These are phyloP conservation scores for Hevea brasiliensis DNA, from an alignment of 345 rosid genomes.

Conservation along the genomic window DNA sequence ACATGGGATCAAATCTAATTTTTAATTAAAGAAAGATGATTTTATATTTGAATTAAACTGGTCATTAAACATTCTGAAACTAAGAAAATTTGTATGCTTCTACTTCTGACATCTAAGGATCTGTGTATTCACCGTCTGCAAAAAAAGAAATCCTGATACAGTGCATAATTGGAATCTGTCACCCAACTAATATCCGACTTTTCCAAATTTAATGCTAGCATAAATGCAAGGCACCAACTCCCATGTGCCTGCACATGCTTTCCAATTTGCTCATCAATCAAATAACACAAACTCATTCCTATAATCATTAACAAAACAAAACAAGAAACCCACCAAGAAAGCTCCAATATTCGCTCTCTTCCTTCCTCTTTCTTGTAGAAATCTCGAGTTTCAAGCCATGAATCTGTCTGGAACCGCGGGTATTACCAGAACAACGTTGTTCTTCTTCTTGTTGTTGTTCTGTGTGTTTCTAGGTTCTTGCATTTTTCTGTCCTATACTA, in stretches of 20 bases:
- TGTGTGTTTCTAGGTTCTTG: slow-evolving; percentile 17
- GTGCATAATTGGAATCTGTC: no score
- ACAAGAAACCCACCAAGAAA: slow-evolving; percentile 8
- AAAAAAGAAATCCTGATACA: no score
- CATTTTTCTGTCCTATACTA: slow-evolving; percentile 10
- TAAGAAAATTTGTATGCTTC: no score
- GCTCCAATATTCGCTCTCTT: no score
- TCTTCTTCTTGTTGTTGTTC: slow-evolving; percentile 2
- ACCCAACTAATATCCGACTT: no score
- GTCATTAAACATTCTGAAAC: no score
- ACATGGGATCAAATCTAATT: no score
- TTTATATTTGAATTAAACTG: no score
- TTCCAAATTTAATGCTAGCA: not conserved
- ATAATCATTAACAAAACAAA: no score
- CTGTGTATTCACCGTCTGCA: no score
- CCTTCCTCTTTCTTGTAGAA: not conserved
- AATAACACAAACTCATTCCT: not conserved
- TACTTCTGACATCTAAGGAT: no score
- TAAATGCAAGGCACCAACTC: slow-evolving; percentile 18
- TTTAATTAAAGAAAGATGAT: no score
- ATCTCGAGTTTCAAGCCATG: not conserved
- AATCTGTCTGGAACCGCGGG: slow-evolving; percentile 14
- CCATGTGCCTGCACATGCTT: slow-evolving; percentile 40
- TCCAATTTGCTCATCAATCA: slow-evolving; percentile 15
- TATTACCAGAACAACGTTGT: slow-evolving; percentile 12